These are phyloP conservation scores for Stellera chamaejasme DNA, from an alignment of 345 rosid genomes.

Conservation along the genomic window DNA sequence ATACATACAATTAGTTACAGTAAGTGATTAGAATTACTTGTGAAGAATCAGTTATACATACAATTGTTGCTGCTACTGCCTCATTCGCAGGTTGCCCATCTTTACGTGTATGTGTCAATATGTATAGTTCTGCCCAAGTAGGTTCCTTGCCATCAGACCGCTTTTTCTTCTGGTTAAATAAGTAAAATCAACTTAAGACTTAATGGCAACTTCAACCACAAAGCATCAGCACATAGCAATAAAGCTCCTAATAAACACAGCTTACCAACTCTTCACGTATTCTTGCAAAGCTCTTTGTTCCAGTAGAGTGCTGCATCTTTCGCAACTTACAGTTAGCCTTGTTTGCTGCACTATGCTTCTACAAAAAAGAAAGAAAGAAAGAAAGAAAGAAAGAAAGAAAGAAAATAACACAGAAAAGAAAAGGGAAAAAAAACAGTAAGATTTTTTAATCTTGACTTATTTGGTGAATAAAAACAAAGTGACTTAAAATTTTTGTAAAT, in stretches of 20 bases:
- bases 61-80: slow-evolving; percentile 21
- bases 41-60: too few species aligned
- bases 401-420: too few species aligned
- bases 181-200: slow-evolving; percentile 4
- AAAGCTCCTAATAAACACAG: slow-evolving; percentile 4
- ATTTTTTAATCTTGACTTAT: background rate
- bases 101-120: slow-evolving; percentile 30
- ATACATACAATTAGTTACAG: too few species aligned
- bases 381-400: too few species aligned
- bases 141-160: slow-evolving; percentile 30
- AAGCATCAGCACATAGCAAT: background rate
- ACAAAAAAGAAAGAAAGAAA: slow-evolving; percentile 10
- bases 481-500: background rate
- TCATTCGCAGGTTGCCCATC: slow-evolving; percentile 30
- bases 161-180: slow-evolving; percentile 19
- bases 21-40: too few species aligned
- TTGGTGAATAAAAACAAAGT: background rate
- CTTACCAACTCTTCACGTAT: slow-evolving; percentile 34
- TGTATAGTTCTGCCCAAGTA: slow-evolving; percentile 28
- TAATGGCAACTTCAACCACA: background rate
- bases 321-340: slow-evolving; percentile 25
- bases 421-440: background rate
- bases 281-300: slow-evolving; percentile 33
- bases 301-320: slow-evolving; percentile 18
- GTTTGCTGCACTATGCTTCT: slow-evolving; percentile 24